Percentiles rank a stretch among this genome's conserved stretches.
These are phyloP conservation scores for Solanum paucissectum DNA, from an alignment of 257 asterid species.

Conservation along the genomic window DNA sequence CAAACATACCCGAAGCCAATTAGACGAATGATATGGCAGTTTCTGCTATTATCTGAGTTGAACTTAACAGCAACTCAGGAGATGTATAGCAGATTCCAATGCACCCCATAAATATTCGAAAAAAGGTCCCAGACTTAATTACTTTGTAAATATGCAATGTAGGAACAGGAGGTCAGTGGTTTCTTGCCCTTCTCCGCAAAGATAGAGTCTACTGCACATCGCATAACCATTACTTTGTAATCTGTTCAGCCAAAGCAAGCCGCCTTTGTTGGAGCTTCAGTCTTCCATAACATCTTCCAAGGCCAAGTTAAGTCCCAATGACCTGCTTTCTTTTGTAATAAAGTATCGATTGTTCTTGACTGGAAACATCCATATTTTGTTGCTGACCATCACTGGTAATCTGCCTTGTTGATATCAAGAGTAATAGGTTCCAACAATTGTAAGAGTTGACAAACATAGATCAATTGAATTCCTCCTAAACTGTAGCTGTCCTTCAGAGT, in stretches of 20 bases:
- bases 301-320: background rate
- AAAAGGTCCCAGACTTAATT: background rate
- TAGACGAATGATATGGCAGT: background rate
- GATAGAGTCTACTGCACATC: background rate
- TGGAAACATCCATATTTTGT: background rate
- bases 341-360: background rate
- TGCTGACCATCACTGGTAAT: background rate
- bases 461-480: background rate
- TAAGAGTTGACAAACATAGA: background rate
- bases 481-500: background rate
- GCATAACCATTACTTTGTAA: background rate
- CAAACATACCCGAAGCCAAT: background rate
- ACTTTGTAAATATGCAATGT: background rate
- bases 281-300: background rate
- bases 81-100: background rate
- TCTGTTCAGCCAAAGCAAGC: background rate
- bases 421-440: background rate
- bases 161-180: background rate
- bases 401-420: background rate
- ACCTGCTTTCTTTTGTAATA: background rate
- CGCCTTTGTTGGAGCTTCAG: background rate
- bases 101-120: background rate
- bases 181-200: background rate
- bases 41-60: background rate
- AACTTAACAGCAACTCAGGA: background rate